Evolutionary conservation across 108 stramenopile genomes (phyloP).

Genomic region (Bacterosira constricta): DNA sequence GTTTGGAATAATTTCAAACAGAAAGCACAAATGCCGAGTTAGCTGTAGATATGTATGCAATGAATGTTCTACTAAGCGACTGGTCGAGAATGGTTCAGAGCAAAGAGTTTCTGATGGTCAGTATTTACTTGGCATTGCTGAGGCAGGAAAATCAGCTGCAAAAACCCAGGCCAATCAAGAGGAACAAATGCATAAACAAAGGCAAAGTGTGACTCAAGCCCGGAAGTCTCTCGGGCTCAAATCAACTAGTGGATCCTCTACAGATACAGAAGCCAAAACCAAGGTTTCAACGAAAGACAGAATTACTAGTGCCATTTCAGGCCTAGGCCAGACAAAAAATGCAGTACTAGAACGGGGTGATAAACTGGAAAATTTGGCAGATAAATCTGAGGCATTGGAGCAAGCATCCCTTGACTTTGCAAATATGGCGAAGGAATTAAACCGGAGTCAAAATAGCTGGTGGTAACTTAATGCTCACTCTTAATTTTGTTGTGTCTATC

Average conservation of each 20-base stretch:
- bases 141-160: conserved; percentile 14
- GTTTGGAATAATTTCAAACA: conserved; percentile 76
- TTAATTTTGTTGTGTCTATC: neutral
- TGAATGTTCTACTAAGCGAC: conserved; percentile 79
- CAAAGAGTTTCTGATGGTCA: conserved; percentile 80
- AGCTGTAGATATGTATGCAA: conserved; percentile 76
- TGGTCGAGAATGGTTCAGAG: conserved; percentile 58
- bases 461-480: conserved; percentile 15
- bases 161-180: conserved; percentile 1
- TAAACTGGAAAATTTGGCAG: conserved; percentile 67
- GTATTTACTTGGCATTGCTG: conserved; percentile 58
- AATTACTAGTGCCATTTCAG: conserved; percentile 23
- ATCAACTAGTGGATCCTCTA: neutral
- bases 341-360: conserved; percentile 77
- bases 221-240: conserved; percentile 26
- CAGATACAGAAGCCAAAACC: conserved; percentile 30
- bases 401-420: conserved; percentile 81
- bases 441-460: conserved; percentile 57
- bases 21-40: conserved; percentile 74
- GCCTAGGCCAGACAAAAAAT: conserved; percentile 60
- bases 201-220: conserved; percentile 5
- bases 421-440: conserved; percentile 80
- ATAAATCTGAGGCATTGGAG: conserved; percentile 76
- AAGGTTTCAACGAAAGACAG: conserved; percentile 48
- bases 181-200: conserved; percentile 11